Conservation (phyloP, 1,284 basidiomycete species). For the Pseudozyma hubeiensis region DNA sequence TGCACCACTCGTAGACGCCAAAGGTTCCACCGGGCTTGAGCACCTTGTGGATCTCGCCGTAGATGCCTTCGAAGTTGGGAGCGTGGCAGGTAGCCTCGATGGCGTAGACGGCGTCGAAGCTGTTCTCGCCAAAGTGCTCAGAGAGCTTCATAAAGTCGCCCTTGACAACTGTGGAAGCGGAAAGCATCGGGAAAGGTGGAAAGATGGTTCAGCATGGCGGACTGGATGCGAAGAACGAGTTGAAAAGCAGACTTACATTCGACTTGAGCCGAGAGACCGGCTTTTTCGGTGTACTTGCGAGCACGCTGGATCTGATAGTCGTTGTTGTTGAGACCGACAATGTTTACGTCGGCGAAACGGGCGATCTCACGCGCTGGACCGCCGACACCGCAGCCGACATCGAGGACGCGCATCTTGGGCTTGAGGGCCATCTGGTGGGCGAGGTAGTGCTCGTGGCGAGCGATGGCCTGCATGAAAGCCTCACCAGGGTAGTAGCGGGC, state of each 20-base stretch:
- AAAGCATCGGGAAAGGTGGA: not conserved
- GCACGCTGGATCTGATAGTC: constrained; percentile 92
- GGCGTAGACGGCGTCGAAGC: constrained; percentile 97
- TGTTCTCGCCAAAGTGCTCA: constrained; percentile 91
- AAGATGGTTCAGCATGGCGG: not conserved
- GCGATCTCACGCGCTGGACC: constrained; percentile 96
- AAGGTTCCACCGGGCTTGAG: constrained; percentile 97
- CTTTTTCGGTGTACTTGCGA: constrained; percentile 82
- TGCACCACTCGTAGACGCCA: constrained; percentile 98
- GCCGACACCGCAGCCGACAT: constrained; percentile 97
- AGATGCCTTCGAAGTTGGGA: constrained; percentile 94
- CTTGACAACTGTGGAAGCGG: constrained; percentile 52
- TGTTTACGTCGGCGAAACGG: constrained; percentile 85
- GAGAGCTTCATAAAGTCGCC: constrained; percentile 92
- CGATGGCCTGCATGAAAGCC: constrained; percentile 81
- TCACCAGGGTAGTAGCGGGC: constrained; percentile 98
- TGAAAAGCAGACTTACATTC: constrained; percentile 70
- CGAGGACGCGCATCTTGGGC: constrained; percentile 93
- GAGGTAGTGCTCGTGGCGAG: constrained; percentile 98
- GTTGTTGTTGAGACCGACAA: constrained; percentile 96
- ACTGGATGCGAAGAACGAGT: not conserved
- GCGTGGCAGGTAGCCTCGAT: constrained; percentile 98
- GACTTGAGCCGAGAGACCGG: constrained; percentile 82
- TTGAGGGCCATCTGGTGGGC: constrained; percentile 74
- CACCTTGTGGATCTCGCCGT: constrained; percentile 91